Percentiles rank a stretch among this genome's conserved stretches.
phyloP scores from a whole-genome alignment of 768 basidiomycete species.

The Pulveroboletus sp. region DNA sequence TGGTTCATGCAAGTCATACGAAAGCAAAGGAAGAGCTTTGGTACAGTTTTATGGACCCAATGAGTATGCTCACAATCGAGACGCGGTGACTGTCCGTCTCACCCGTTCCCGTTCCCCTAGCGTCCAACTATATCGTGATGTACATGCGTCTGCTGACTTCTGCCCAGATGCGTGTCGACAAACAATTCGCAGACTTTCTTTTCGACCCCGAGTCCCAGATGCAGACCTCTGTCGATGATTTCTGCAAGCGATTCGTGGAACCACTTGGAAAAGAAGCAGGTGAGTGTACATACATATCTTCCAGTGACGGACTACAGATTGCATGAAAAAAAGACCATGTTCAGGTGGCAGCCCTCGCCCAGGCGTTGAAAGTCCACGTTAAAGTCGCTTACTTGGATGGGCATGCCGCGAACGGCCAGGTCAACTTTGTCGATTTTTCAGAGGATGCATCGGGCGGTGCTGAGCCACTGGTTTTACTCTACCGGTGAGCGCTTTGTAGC shows the following conservation, averaged over 20 bases:
- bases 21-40: slow-evolving; percentile 34
- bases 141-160: slow-evolving; percentile 82
- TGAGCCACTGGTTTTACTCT: slow-evolving; percentile 63
- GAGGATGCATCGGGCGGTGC: slow-evolving; percentile 40
- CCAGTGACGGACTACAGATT: background rate
- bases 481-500: slow-evolving; percentile 49
- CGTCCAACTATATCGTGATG: slow-evolving; percentile 69
- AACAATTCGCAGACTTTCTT: slow-evolving; percentile 62
- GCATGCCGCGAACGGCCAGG: slow-evolving; percentile 40
- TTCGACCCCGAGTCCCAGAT: slow-evolving; percentile 68
- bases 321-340: slow-evolving; percentile 56
- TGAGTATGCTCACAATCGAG: slow-evolving; percentile 34
- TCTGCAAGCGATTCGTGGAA: slow-evolving; percentile 78
- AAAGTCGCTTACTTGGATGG: slow-evolving; percentile 82
- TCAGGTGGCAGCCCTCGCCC: slow-evolving; percentile 72
- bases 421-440: slow-evolving; percentile 66
- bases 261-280: slow-evolving; percentile 75
- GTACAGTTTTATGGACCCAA: slow-evolving; percentile 45
- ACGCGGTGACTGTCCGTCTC: background rate
- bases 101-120: slow-evolving; percentile 27
- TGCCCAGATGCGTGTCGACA: slow-evolving; percentile 66
- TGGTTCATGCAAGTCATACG: slow-evolving; percentile 43
- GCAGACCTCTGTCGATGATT: slow-evolving; percentile 52
- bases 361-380: slow-evolving; percentile 61
- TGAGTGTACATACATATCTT: slow-evolving; percentile 16